These are phyloP conservation scores for Sonneratia caseolaris DNA, from an alignment of 345 rosid species.

Conservation along the genomic window DNA sequence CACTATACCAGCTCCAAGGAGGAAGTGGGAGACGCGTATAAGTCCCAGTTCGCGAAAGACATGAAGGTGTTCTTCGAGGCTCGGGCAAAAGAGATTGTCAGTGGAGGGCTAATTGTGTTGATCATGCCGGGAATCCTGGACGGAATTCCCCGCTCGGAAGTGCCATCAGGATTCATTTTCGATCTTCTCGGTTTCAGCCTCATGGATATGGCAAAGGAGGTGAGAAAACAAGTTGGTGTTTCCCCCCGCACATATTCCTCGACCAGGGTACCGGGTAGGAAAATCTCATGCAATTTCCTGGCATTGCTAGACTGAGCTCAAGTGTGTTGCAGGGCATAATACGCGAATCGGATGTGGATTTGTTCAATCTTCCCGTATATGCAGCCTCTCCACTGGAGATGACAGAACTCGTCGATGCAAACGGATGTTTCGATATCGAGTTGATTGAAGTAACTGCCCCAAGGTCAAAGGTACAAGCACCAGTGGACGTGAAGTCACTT, in stretches of 20 bases:
- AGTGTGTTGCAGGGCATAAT: conserved; percentile 19
- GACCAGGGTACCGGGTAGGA: too few relatives aligned
- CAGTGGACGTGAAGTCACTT: not conserved
- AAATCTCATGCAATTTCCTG: too few relatives aligned
- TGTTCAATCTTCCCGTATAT: conserved; percentile 32
- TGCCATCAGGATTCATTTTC: conserved; percentile 18
- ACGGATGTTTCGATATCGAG: conserved; percentile 21
- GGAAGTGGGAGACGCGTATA: conserved; percentile 24
- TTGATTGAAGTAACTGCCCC: conserved; percentile 9
- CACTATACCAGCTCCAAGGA: conserved; percentile 28
- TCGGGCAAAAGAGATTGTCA: conserved; percentile 29
- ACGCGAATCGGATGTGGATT: conserved; percentile 23
- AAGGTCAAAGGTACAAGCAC: not conserved
- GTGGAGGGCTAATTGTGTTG: conserved; percentile 36
- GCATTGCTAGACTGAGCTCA: not conserved
- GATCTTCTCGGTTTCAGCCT: conserved; percentile 22
- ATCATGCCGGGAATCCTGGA: conserved; percentile 21
- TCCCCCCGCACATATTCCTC: too few relatives aligned
- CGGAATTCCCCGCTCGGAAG: conserved; percentile 20
- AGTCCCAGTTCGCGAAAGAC: conserved; percentile 26
- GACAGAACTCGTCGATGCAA: conserved; percentile 7
- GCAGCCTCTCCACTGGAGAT: conserved; percentile 14
- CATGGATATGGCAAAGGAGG: conserved; percentile 31
- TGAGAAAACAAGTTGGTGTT: not conserved
- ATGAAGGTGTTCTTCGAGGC: conserved; percentile 24